Base-by-base conservation (phyloP, 1,139 yeast species). In the Magnusiomyces ingens region DNA sequence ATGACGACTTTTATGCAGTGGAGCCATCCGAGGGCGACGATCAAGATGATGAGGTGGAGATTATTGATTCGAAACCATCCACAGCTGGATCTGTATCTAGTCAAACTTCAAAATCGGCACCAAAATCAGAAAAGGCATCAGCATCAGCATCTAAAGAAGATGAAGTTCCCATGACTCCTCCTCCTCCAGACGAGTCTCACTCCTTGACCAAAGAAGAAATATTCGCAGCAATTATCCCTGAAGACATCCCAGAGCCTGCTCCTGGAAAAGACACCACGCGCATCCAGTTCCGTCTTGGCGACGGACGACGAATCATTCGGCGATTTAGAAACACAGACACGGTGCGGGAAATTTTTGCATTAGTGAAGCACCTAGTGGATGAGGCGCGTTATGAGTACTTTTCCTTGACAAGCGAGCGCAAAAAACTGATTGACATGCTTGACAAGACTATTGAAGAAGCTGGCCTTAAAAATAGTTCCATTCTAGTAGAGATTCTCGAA, bases 271-370 rank as follows among this genome's bases (percentile, higher is more conserved):
- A 77, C 0, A 77, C 81, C 1, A 88, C 97, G 1, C 75, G 99
- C 62, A 79, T 94, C 22, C 99, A 93, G 68, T 77, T 94, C 19
- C 77, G 98, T 55, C 79, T 89, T 45, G 95, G 94, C 17, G 90
- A 85, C 62, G 98, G 98, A 21, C 78, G 84, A 53, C 75, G 98
- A 58, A 71, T 85, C 13, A 84, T 93, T n/a, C 84, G 89, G 55
- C 78, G 89, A 59, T 86, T 93, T 63, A 71, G 70, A 13, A 63
- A 78, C 10, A 65, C 71, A 3, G 94, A 85, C 60, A 70, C 75
- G 3, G 86, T 94, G 0, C 58, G 79, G 64, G 73, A 75, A 15
- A 75, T 93, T 41, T 87, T 74, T 65, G 83, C 84, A 49, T 73
- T 79, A 38, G 75, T 79, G 40, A 81, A 84, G 62, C 71, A 73